Evolutionary conservation across 331 rosid species (phyloP).

Genomic region (Acacia pycnantha): DNA sequence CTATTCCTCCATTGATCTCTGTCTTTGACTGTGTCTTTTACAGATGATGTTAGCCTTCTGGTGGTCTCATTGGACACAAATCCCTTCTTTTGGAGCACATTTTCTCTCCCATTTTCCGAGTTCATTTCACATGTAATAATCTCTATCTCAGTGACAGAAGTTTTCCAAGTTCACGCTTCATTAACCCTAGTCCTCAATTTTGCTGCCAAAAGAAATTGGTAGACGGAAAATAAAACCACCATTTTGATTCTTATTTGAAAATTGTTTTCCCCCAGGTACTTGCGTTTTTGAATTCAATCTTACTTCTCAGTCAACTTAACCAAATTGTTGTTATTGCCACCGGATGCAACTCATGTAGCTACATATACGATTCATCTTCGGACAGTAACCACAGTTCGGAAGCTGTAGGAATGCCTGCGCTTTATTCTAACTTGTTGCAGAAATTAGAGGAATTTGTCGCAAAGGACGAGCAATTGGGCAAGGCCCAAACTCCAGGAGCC

Average conservation of each 20-base stretch:
- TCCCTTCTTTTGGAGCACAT: conserved; percentile 86
- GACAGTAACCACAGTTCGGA: conserved; percentile 45
- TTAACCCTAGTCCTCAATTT: conserved; percentile 10
- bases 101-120: conserved; percentile 66
- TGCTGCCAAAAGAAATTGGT: background rate
- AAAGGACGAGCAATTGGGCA: conserved; percentile 50
- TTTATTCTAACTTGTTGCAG: conserved; percentile 63
- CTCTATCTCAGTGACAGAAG: background rate
- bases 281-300: conserved; percentile 67
- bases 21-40: conserved; percentile 22
- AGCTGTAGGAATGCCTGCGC: conserved; percentile 63
- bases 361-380: conserved; percentile 62
- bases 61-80: conserved; percentile 86
- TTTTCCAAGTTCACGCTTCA: too few relatives aligned
- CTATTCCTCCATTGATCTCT: background rate
- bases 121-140: conserved; percentile 73
- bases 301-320: conserved; percentile 80
- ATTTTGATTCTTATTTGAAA: background rate
- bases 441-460: conserved; percentile 60
- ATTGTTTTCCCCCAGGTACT: conserved; percentile 43
- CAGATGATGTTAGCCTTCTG: conserved; percentile 92
- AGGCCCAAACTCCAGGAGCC: conserved; percentile 45
- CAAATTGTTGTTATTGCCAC: conserved; percentile 84
- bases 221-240: background rate
- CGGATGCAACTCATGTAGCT: conserved; percentile 79